phyloP scores from a whole-genome alignment of 805 yeast species.

The Ogataea henricii region DNA sequence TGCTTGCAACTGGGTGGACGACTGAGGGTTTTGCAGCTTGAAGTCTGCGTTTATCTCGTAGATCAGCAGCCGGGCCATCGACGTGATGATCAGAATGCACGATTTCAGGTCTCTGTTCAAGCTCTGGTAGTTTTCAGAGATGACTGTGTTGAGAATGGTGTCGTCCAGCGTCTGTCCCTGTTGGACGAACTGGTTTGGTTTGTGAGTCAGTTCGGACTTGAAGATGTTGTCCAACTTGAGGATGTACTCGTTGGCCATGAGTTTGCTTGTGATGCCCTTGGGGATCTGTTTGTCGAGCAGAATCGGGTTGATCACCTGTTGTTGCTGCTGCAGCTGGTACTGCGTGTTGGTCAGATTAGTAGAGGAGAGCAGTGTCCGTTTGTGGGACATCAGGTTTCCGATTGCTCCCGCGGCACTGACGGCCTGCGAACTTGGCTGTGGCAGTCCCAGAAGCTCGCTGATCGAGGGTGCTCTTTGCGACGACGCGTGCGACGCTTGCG shows the following conservation, averaged over 20 bases:
- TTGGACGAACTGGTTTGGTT: conserved; percentile 30
- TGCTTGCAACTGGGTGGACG: conserved; percentile 42
- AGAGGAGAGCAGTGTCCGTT: conserved; percentile 28
- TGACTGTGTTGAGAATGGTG: conserved; percentile 31
- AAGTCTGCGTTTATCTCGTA: conserved; percentile 37
- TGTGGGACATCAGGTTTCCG: conserved; percentile 34
- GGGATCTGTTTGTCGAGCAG: conserved; percentile 37
- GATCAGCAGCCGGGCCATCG: conserved; percentile 37
- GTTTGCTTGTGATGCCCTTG: conserved; percentile 28
- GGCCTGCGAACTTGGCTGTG: conserved; percentile 36
- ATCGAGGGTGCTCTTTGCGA: conserved; percentile 29
- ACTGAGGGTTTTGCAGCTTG: conserved; percentile 34
- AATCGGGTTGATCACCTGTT: conserved; percentile 35
- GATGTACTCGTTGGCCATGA: conserved; percentile 35
- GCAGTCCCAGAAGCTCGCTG: conserved; percentile 30
- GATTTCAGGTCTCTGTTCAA: conserved; percentile 35
- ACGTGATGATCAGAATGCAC: conserved; percentile 38
- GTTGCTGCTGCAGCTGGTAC: conserved; percentile 30
- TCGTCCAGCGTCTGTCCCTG: conserved; percentile 36
- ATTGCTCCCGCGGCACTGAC: conserved; percentile 39
- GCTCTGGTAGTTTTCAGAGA: conserved; percentile 32
- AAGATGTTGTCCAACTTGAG: conserved; percentile 35
- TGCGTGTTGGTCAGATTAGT: conserved; percentile 18
- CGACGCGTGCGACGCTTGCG: no score
- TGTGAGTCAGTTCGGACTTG: conserved; percentile 36